Conservation (phyloP, 257 asterid species). For the Salvia miltiorrhiza region DNA sequence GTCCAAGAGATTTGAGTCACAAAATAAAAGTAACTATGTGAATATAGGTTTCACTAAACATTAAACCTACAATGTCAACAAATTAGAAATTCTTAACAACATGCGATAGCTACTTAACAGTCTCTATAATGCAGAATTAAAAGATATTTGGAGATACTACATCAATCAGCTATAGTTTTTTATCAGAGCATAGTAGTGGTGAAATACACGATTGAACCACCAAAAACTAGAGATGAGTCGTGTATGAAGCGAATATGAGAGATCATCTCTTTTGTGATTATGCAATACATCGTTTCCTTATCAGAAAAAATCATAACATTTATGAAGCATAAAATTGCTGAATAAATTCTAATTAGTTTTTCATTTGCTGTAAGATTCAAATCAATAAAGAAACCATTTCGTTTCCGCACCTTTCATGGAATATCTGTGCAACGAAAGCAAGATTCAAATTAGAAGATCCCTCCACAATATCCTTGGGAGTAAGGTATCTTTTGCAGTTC, state of each 20-base stretch:
- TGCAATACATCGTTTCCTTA: constrained; percentile 5
- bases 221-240: not conserved
- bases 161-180: constrained; percentile 6
- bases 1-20: constrained; percentile 10
- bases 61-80: constrained; percentile 4
- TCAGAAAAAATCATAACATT: not conserved
- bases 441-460: constrained; percentile 88
- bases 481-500: constrained; percentile 93
- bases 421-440: constrained; percentile 95
- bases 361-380: not conserved
- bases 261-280: constrained; percentile 2
- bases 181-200: not conserved
- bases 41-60: not conserved
- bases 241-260: constrained; percentile 13
- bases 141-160: constrained; percentile 3
- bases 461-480: constrained; percentile 86
- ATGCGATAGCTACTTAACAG: not conserved
- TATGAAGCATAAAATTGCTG: constrained; percentile 7
- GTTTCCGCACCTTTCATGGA: constrained; percentile 81
- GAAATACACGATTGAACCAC: constrained; percentile 14
- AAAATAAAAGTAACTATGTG: not conserved
- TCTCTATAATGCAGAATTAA: not conserved
- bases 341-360: constrained; percentile 1
- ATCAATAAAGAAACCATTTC: constrained; percentile 4
- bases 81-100: not conserved